Evolutionary conservation across 164 flowering plant genomes (phyloP).

Genomic region (Liquidambar formosana): DNA sequence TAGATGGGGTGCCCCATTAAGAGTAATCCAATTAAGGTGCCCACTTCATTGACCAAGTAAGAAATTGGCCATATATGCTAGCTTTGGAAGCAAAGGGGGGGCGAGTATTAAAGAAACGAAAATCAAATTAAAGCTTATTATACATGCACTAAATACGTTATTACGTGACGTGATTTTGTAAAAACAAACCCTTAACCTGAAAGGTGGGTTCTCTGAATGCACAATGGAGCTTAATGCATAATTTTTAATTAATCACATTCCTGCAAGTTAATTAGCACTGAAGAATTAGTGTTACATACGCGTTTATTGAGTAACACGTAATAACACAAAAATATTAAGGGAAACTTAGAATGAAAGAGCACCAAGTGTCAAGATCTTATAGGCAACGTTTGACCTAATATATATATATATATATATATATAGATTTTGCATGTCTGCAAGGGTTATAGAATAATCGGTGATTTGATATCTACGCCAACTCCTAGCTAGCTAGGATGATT

Average conservation of each 20-base stretch:
- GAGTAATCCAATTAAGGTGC: background rate
- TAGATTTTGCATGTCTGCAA: too few species aligned
- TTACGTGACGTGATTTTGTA: background rate
- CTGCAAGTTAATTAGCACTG: background rate
- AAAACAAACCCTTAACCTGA: conserved; percentile 1
- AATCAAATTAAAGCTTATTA: background rate
- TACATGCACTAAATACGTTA: background rate
- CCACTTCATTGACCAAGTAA: conserved; percentile 2
- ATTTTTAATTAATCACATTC: background rate
- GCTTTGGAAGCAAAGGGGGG: conserved; percentile 16
- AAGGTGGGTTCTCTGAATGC: background rate
- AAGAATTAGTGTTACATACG: background rate
- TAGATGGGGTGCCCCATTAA: background rate
- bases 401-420: too few species aligned
- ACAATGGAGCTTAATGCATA: background rate
- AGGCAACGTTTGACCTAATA: background rate
- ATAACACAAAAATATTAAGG: background rate
- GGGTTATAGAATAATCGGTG: too few species aligned
- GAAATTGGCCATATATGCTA: conserved; percentile 8
- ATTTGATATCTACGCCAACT: too few species aligned
- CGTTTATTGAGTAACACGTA: background rate
- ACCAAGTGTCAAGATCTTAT: background rate
- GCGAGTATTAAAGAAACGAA: background rate
- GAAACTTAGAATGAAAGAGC: background rate
- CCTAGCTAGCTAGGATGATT: too few species aligned